Base-by-base conservation (phyloP, 441 rosid genomes). In the Corymbia calophylla region DNA sequence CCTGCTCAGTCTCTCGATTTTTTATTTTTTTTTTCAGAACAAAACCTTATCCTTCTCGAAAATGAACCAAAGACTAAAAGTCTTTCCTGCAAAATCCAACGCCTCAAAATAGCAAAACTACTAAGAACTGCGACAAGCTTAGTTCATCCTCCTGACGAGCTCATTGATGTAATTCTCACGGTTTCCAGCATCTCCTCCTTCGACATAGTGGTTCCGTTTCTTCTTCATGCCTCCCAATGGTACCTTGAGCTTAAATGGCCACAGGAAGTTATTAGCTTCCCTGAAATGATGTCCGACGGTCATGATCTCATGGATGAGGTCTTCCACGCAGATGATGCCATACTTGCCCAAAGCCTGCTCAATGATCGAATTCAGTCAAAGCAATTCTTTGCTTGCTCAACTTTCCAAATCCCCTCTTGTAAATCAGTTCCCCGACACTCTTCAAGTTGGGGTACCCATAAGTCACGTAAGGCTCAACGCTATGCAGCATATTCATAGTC, bases 401-500 rank as follows among this genome's bases (percentile, higher is more conserved):
- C 92, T 97, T 97, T n/a, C 98, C 97, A 81, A 91, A 95, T 23
- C 98, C 99, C 53, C 97, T 93, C 92, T 96, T 96, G 94, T 95
- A 95, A 51, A 96, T 92, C 93, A 97, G 88, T 88, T 95, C 99
- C 89, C 88, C 92, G 87, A 96, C 97, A 86, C 96, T 95, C 93
- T 97, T 97, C 86, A 94, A 90, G 92, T 95, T 97, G 53, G 98
- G 97, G 70, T 96, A 97, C 97, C 98, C 97, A 47, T 93, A 97
- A 7, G 99, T 96, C 89, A 97, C 98, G 92, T 95, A 97, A n/a
- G 98, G 98, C 86, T 95, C 98, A 90, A 97, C 96, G 92, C 95
- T 92, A 90, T 92, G 98, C 87, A 97, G 95, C 99, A 96, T 95
- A 88, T 95, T 96, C 90, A 96, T 53, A n/a, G 99, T 96, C 8